Base-by-base conservation (phyloP, 768 basidiomycete genomes). In the Phlegmacium glaucopus region DNA sequence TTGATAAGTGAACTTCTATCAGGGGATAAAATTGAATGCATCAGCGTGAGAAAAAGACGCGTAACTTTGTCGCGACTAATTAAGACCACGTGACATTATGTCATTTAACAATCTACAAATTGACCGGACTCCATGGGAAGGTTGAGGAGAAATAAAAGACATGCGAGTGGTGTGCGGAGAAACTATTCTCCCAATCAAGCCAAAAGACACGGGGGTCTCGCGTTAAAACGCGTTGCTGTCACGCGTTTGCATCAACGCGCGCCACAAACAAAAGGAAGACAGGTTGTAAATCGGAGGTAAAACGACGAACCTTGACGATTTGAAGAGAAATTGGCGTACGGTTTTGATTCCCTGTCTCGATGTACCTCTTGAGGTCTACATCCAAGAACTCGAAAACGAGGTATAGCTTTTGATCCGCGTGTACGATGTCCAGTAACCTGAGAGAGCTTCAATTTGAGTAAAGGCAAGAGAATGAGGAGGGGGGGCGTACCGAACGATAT, bases 321-420 rank as follows among this genome's bases (percentile, higher is more conserved):
- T 79, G 78, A 39, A 77, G 72, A 16, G 82, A 73, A 53, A 97
- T 83, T 35, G 90, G 89, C 34, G 78, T 80, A 48, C 85, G 80
- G 42, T 70, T 72, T 61, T 77, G 80, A 63, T 79, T 94, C 42
- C 85, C 83, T 30, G 83, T 82, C 64, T 98, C 96, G 81, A 98
- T 97, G 69, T 94, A 99, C 28, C 89, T 80, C 68, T 99, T 99
- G 52, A 99, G 71, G 69, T 99, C 96, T 48, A 94, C 85, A 62
- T 99, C 94, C 47, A 99, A 78, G 68, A 94, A 98, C 69, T 99
- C 96, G 62, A 94, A 96, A 28, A 99, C 96, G 50, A 99, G 84
- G 70, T 94, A 99, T 27, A 99, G 79, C 67, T 96, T 96, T 68
- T 94, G 87, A 66, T 99, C 96, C 10, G 88, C 87, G 62, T 98